Evolutionary conservation across 2,329 filamentous ascomycete genomes (phyloP), one percentile per base, ranked within the genome.

Genomic region (Fonsecaea erecta): DNA sequence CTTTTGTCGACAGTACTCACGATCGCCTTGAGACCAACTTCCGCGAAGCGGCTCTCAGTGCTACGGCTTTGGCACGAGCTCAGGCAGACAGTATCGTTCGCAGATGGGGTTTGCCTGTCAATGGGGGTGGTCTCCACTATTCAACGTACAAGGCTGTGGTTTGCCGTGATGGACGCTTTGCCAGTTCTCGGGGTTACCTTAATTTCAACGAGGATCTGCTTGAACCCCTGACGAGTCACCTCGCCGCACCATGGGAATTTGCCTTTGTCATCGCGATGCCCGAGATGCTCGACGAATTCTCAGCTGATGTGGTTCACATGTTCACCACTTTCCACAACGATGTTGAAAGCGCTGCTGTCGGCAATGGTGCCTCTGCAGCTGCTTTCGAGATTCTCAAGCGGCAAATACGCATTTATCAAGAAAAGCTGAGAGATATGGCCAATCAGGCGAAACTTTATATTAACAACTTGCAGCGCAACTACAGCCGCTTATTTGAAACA

Each of bases 101-200:
- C 14, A 71, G 74, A n/a, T 83, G 81, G 81, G 77, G 77, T 9
- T 71, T 72, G 5, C 73, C 72, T 46, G 71, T 77, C 24, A 75
- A 77, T 62, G 72, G 75, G 34, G 84, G 84, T 11, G 85, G 84
- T 1, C 73, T 85, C 12, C 69, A 73, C 35, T 88, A 77, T 75
- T 28, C 75, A 1, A 87, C 86, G 0, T 88, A 88, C 69, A 85
- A 82, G 73, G 86, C 86, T 9, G 79, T 83, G 1, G 83, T 83
- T 57, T 77, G 83, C 46, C 79, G 85, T 52, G 70, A 80, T 60
- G 86, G 84, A 4, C 77, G 79, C 2, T 86, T 75, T 69, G 70
- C 74, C 1, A 80, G 79, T 57, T 43, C 64, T 4, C 71, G 74
- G 34, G 80, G 80, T 28, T 64, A 69, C 7, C 77, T 77, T 57